These are phyloP conservation scores for Barnettozyma populi DNA, from an alignment of 805 yeast species.

Conservation along the genomic window DNA sequence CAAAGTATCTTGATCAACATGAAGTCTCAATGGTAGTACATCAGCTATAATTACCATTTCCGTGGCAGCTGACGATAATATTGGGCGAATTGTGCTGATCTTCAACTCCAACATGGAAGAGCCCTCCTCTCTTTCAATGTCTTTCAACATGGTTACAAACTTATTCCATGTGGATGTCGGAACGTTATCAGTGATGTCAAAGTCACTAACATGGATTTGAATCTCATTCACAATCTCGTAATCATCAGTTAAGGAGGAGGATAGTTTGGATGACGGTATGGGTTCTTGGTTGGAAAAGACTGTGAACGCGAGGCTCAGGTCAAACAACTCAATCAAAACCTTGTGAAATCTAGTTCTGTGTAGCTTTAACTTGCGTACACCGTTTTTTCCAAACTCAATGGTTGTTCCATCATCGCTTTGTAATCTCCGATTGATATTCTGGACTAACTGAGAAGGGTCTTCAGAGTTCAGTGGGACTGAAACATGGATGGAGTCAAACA, in stretches of 20 bases:
- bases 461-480: slow-evolving; percentile 41
- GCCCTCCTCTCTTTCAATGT: slow-evolving; percentile 62
- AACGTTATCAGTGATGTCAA: slow-evolving; percentile 69
- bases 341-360: slow-evolving; percentile 62
- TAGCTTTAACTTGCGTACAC: slow-evolving; percentile 45
- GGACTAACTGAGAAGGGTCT: slow-evolving; percentile 42
- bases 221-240: slow-evolving; percentile 46
- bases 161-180: slow-evolving; percentile 90
- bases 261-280: slow-evolving; percentile 14
- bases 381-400: slow-evolving; percentile 23
- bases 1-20: slow-evolving; percentile 89
- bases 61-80: slow-evolving; percentile 54
- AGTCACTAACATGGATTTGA: slow-evolving; percentile 43
- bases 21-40: slow-evolving; percentile 71
- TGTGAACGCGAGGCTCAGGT: slow-evolving; percentile 42
- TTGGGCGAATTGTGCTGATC: slow-evolving; percentile 60
- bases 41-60: slow-evolving; percentile 53
- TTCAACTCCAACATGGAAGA: slow-evolving; percentile 53
- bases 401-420: slow-evolving; percentile 24
- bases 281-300: slow-evolving; percentile 47
- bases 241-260: slow-evolving; percentile 3
- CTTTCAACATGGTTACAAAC: slow-evolving; percentile 63
- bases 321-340: slow-evolving; percentile 47
- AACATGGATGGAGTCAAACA: slow-evolving; percentile 78
- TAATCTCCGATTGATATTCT: slow-evolving; percentile 47